Evolutionary conservation across 768 basidiomycete species (phyloP).

Genomic region (Boletus barrowsii): DNA sequence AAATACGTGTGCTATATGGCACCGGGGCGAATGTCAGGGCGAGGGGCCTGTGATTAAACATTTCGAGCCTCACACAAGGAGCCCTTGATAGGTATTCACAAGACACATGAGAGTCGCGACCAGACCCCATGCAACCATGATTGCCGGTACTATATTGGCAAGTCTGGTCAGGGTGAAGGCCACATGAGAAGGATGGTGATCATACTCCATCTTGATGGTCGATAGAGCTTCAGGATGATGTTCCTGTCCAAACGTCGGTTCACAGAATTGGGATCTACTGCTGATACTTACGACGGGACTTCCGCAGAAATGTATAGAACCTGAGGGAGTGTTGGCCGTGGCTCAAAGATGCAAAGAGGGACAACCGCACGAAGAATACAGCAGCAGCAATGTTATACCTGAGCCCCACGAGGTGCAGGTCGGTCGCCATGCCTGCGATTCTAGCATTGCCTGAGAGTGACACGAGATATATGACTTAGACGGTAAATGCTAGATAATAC

Average conservation of each 20-base stretch:
- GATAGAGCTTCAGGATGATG: slow-evolving; percentile 33
- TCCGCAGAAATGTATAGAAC: slow-evolving; percentile 35
- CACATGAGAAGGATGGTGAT: background rate
- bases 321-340: slow-evolving; percentile 13
- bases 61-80: slow-evolving; percentile 28
- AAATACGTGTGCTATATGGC: slow-evolving; percentile 33
- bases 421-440: slow-evolving; percentile 44
- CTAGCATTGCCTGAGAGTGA: slow-evolving; percentile 36
- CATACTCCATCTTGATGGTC: slow-evolving; percentile 36
- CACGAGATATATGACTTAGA: background rate
- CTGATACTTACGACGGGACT: slow-evolving; percentile 34
- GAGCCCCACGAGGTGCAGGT: slow-evolving; percentile 33
- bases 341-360: background rate
- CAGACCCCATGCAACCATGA: slow-evolving; percentile 39
- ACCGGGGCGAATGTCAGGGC: background rate
- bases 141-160: slow-evolving; percentile 33
- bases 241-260: slow-evolving; percentile 25
- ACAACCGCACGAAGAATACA: slow-evolving; percentile 32
- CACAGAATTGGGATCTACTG: background rate
- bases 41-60: background rate
- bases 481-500: slow-evolving; percentile 3
- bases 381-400: slow-evolving; percentile 37
- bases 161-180: slow-evolving; percentile 2
- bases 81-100: slow-evolving; percentile 30
- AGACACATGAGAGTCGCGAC: slow-evolving; percentile 38